These are phyloP conservation scores for Wickerhamiella infanticola DNA, from an alignment of 1,139 yeast genomes.

Conservation along the genomic window DNA sequence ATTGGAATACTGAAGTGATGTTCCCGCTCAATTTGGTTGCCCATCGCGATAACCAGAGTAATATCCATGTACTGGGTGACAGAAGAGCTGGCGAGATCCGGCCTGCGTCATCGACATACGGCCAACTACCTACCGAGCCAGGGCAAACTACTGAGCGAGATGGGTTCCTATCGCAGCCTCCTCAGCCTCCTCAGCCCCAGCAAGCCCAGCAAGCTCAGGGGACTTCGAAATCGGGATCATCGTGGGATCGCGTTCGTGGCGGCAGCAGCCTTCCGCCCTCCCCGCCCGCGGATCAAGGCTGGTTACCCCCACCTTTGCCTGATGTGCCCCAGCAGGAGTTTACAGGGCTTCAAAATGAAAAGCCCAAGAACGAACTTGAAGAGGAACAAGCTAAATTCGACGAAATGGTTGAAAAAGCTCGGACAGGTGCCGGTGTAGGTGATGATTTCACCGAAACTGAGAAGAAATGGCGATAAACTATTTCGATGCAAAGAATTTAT, in stretches of 20 bases:
- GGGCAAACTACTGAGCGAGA: not conserved
- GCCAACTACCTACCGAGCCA: not conserved
- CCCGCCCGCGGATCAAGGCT: not conserved
- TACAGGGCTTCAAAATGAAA: not conserved
- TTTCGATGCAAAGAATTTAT: not conserved
- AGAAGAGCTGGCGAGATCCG: not conserved
- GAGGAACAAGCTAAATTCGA: slow-evolving; percentile 14
- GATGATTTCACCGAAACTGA: slow-evolving; percentile 23
- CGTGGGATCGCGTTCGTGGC: not conserved
- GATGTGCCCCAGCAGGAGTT: slow-evolving; percentile 10
- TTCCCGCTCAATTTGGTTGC: slow-evolving; percentile 20
- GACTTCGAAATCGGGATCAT: not conserved
- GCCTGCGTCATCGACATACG: not conserved
- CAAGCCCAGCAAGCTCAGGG: not conserved
- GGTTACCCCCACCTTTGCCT: slow-evolving; percentile 10
- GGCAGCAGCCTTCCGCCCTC: not conserved
- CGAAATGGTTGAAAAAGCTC: slow-evolving; percentile 15
- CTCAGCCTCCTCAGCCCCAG: not conserved
- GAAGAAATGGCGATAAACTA: slow-evolving; percentile 18
- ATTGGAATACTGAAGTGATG: slow-evolving; percentile 17
- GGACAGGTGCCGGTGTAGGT: slow-evolving; percentile 6
- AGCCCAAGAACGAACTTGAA: not conserved
- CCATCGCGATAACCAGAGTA: slow-evolving; percentile 4
- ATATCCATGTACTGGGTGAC: not conserved
- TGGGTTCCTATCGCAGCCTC: not conserved